Conservation (phyloP, 305 asterid species). For the Fraxinus sp. region DNA sequence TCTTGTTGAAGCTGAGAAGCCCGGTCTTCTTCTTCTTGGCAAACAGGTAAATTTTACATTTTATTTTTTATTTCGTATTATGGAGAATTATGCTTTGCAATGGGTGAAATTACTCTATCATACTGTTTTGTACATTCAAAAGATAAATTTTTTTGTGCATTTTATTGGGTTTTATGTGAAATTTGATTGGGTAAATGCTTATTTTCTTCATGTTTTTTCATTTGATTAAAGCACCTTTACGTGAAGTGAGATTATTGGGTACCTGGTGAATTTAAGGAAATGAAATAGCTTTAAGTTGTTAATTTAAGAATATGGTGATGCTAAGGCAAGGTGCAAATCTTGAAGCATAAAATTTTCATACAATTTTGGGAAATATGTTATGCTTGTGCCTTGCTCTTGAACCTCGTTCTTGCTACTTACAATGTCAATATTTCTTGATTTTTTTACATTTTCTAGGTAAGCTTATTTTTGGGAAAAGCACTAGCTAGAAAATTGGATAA, state of each 20-base stretch:
- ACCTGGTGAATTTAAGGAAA: neutral
- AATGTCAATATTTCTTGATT: neutral
- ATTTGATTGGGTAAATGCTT: neutral
- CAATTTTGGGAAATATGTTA: neutral
- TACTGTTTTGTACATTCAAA: neutral
- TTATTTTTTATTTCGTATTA: neutral
- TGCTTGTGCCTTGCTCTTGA: neutral
- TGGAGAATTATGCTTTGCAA: neutral
- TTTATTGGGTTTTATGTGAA: neutral
- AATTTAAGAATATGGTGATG: neutral
- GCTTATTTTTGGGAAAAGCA: neutral
- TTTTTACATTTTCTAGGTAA: neutral
- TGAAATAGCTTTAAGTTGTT: neutral
- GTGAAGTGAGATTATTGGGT: neutral
- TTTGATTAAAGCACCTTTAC: neutral
- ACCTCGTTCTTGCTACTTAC: neutral
- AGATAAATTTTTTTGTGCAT: neutral
- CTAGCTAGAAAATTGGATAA: neutral
- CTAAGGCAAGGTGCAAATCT: neutral
- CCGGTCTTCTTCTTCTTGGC: slow-evolving; percentile 77
- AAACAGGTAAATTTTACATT: slow-evolving; percentile 55
- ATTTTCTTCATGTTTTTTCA: neutral
- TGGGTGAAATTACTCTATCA: neutral
- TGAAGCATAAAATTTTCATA: neutral
- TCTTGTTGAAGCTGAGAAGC: slow-evolving; percentile 77